Base-by-base conservation (phyloP, 371 early-diverging fungal genomes). In the Mucor racemosus region DNA sequence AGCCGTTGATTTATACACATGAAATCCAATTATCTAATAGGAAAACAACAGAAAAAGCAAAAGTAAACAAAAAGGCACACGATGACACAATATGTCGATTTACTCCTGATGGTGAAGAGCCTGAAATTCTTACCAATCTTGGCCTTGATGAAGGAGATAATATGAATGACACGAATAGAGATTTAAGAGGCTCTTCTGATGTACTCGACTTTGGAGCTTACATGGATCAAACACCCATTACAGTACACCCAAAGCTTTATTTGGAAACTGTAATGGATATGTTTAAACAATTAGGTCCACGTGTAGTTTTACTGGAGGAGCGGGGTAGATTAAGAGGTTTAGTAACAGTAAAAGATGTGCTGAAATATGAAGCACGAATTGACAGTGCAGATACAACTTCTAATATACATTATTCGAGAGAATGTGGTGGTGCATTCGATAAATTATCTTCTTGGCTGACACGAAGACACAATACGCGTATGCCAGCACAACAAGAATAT, bases 221-320 rank as follows among this genome's bases (percentile, higher is more conserved):
- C 65, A 88, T 96, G 64, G 91, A 95, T 67, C 88, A 86, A 83
- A 93, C 94, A 7, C 97, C 99, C 0, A 86, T 97, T 21, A 90
- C 92, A 0, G 91, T 97, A 5, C 85, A 91, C 34, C 90, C 93
- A 3, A 85, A 86, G 48, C 77, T 91, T n/a, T 87, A 95, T 5
- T 80, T 95, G 34, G 99, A 97, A 66, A 89, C 95, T 0, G 95
- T 94, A 0, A 79, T 91, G 69, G 96, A 97, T 77, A 84, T 98
- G 68, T 97, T 98, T 76, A 91, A 92, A 58, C 94, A 95, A 74
- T 77, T 98, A 60, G 98, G 96, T 10, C 94, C 94, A 8, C 85
- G 91, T 6, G 86, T 90, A 9, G 84, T 94, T 39, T 72, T 94
- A 17, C 83, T 93, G 19, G 92, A 91, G 71, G 81, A 82, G 48